phyloP scores from a whole-genome alignment of 2,329 filamentous ascomycete species.

The Aspergillus sp. region DNA sequence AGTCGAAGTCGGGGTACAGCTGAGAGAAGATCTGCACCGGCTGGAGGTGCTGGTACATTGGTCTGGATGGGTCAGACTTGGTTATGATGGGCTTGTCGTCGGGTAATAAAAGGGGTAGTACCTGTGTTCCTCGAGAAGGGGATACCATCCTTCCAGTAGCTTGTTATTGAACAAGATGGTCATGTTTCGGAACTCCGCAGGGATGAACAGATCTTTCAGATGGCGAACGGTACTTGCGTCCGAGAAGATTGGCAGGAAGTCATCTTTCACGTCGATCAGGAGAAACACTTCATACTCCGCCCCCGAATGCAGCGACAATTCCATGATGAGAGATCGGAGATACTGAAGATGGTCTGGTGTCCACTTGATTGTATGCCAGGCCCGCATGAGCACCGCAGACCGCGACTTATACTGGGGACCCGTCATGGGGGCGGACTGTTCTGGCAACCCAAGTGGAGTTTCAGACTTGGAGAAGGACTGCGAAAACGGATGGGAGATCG shows the following conservation, averaged over 20 bases:
- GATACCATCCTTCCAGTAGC: slow-evolving; percentile 28
- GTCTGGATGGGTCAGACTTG: slow-evolving; percentile 14
- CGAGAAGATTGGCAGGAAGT: slow-evolving; percentile 59
- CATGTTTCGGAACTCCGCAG: slow-evolving; percentile 35
- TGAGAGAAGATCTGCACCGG: slow-evolving; percentile 63
- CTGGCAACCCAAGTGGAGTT: no score
- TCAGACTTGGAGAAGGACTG: neutral
- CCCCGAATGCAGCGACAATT: slow-evolving; percentile 70
- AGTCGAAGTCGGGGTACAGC: slow-evolving; percentile 62
- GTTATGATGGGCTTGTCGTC: neutral
- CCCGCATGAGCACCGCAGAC: slow-evolving; percentile 76
- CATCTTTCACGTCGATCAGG: slow-evolving; percentile 73
- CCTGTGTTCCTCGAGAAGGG: slow-evolving; percentile 25
- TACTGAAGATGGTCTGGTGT: slow-evolving; percentile 77
- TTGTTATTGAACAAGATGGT: slow-evolving; percentile 32
- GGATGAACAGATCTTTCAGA: slow-evolving; percentile 40
- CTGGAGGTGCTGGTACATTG: slow-evolving; percentile 46
- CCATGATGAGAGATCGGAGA: slow-evolving; percentile 77
- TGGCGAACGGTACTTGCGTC: slow-evolving; percentile 69
- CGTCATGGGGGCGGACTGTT: no score
- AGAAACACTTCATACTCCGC: slow-evolving; percentile 76
- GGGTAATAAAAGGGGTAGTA: slow-evolving; percentile 13
- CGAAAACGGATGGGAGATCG: slow-evolving; percentile 5
- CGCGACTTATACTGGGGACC: slow-evolving; percentile 30
- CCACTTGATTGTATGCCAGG: slow-evolving; percentile 79